These are phyloP conservation scores for Exobasidium rhododendri DNA, from an alignment of 1,284 basidiomycete genomes.

Conservation along the genomic window DNA sequence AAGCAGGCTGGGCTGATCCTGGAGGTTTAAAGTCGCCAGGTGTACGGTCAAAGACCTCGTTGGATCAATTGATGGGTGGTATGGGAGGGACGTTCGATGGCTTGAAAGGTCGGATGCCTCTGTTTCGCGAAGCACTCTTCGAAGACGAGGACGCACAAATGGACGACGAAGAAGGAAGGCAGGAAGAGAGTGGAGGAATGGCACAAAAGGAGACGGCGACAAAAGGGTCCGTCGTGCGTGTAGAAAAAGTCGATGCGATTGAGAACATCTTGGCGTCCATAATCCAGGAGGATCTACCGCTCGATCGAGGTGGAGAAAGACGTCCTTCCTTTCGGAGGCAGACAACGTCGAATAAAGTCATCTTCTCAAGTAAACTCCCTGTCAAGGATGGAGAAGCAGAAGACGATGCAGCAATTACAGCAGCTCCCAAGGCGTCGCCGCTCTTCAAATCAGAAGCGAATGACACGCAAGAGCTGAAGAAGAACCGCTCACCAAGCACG, in stretches of 20 bases:
- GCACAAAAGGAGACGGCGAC: neutral
- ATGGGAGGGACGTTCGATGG: constrained; percentile 27
- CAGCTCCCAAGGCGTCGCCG: neutral
- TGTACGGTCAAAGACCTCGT: neutral
- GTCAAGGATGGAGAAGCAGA: constrained; percentile 60
- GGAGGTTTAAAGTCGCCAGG: neutral
- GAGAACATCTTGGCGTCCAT: constrained; percentile 90
- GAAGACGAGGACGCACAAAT: constrained; percentile 28
- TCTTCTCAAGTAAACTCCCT: neutral
- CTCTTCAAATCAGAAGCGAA: neutral
- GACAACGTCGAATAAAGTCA: neutral
- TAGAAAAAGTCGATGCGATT: constrained; percentile 59
- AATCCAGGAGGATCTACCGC: constrained; percentile 63
- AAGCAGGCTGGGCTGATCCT: neutral
- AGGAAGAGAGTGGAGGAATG: neutral
- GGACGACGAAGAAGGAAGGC: constrained; percentile 9
- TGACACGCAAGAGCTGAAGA: neutral
- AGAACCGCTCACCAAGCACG: neutral
- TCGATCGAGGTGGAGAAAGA: neutral
- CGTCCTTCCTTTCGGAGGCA: neutral
- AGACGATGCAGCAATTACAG: neutral
- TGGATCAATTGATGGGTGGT: constrained; percentile 41
- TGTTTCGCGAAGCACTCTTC: constrained; percentile 42
- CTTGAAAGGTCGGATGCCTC: constrained; percentile 24
- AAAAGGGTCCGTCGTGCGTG: constrained; percentile 24